phyloP scores from a whole-genome alignment of 805 yeast genomes.

The Ogataea degrootiae region DNA sequence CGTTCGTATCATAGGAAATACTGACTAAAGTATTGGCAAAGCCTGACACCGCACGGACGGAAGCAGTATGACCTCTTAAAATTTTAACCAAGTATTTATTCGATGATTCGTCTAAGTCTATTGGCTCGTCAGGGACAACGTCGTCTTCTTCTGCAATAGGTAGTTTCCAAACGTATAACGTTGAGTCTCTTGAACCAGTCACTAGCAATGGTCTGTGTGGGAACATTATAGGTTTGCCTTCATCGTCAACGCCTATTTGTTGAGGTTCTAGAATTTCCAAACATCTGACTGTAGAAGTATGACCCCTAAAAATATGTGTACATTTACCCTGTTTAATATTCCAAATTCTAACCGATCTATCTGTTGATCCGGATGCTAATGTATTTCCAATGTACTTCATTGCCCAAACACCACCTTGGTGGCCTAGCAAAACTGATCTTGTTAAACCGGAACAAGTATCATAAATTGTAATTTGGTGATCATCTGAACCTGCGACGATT shows the following conservation, averaged over 20 bases:
- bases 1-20: conserved; percentile 87
- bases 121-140: conserved; percentile 33
- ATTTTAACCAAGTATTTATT: conserved; percentile 67
- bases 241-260: conserved; percentile 55
- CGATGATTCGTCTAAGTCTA: conserved; percentile 34
- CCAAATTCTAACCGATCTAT: conserved; percentile 92
- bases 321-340: conserved; percentile 78
- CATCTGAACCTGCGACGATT: conserved; percentile 91
- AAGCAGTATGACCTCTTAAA: conserved; percentile 68
- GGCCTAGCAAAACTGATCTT: conserved; percentile 66
- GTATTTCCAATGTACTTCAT: conserved; percentile 79
- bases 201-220: conserved; percentile 67
- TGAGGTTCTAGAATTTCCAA: conserved; percentile 74
- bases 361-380: conserved; percentile 91
- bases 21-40: conserved; percentile 78
- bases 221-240: conserved; percentile 49
- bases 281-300: conserved; percentile 89
- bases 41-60: conserved; percentile 86
- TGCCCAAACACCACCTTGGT: conserved; percentile 99
- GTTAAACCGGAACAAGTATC: conserved; percentile 69
- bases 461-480: conserved; percentile 73
- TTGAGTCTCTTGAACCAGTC: conserved; percentile 85
- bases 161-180: conserved; percentile 70
- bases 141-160: conserved; percentile 45
- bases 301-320: conserved; percentile 89